These are phyloP conservation scores for Jatropha curcas DNA, from an alignment of 345 rosid species.

Conservation along the genomic window DNA sequence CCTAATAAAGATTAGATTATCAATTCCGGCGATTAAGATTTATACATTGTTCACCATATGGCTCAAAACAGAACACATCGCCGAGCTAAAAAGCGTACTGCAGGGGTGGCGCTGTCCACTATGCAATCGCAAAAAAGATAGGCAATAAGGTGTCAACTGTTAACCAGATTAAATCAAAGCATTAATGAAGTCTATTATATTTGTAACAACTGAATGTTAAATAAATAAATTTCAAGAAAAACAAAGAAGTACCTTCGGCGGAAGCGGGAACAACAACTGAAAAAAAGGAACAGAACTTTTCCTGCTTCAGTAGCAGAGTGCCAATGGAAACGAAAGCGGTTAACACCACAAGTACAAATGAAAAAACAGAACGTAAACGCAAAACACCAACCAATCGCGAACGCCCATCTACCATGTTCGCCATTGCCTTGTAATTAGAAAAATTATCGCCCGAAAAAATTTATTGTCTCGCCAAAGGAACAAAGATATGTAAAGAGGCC, in stretches of 20 bases:
- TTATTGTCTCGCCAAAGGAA: neutral
- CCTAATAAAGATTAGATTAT: no score
- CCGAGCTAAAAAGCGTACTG: no score
- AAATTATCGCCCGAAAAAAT: neutral
- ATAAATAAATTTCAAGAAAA: neutral
- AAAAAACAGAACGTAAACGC: neutral
- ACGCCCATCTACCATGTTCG: neutral
- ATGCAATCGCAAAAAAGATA: neutral
- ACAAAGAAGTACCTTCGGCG: no score
- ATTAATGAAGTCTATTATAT: neutral
- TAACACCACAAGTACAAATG: neutral
- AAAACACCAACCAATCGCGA: neutral
- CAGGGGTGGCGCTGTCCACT: neutral
- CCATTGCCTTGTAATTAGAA: no score
- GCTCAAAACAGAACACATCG: no score
- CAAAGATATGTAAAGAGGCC: neutral
- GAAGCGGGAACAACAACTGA: neutral
- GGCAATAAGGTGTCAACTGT: neutral
- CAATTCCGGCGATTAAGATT: no score
- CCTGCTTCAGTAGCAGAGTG: neutral
- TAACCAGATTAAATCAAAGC: neutral
- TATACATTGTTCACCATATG: no score
- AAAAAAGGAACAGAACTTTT: neutral
- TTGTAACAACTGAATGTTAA: neutral
- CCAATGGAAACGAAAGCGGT: no score